Conservation (phyloP, 768 basidiomycete species). For the Leucocoprinus leucothites region DNA sequence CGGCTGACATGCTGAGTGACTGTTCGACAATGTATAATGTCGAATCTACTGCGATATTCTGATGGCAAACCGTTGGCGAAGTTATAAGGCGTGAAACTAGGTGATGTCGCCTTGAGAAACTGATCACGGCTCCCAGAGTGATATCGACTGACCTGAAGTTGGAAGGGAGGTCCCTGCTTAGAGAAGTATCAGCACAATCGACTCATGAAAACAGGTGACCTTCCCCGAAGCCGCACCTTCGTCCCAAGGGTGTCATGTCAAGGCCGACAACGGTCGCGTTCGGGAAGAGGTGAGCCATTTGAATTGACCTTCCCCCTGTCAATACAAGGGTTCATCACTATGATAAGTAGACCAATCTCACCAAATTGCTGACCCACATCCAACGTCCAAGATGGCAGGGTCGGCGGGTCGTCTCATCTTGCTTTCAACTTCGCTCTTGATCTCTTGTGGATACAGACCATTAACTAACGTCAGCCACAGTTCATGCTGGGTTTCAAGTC, state of each 20-base stretch:
- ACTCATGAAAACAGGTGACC: too few relatives aligned
- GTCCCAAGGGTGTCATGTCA: neutral
- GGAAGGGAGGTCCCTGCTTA: neutral
- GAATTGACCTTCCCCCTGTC: neutral
- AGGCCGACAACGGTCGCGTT: neutral
- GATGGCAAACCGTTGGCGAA: neutral
- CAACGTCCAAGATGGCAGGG: neutral
- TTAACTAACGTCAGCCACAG: neutral
- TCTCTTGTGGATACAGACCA: neutral
- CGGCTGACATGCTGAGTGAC: neutral
- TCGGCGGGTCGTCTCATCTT: neutral
- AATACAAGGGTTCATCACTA: too few relatives aligned
- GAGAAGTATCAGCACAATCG: too few relatives aligned
- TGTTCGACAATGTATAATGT: slow-evolving; percentile 1
- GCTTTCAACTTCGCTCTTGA: neutral
- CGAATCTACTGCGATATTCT: neutral
- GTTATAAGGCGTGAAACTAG: neutral
- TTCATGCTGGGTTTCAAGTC: neutral
- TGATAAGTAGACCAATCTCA: too few relatives aligned
- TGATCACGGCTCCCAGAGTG: too few relatives aligned
- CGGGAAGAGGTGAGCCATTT: neutral
- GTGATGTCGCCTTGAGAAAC: neutral
- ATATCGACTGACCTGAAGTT: neutral
- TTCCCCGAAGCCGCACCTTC: too few relatives aligned
- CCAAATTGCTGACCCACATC: neutral